These are phyloP conservation scores for Mortierella sp. DNA, from an alignment of 371 early-diverging fungal species.

Conservation along the genomic window DNA sequence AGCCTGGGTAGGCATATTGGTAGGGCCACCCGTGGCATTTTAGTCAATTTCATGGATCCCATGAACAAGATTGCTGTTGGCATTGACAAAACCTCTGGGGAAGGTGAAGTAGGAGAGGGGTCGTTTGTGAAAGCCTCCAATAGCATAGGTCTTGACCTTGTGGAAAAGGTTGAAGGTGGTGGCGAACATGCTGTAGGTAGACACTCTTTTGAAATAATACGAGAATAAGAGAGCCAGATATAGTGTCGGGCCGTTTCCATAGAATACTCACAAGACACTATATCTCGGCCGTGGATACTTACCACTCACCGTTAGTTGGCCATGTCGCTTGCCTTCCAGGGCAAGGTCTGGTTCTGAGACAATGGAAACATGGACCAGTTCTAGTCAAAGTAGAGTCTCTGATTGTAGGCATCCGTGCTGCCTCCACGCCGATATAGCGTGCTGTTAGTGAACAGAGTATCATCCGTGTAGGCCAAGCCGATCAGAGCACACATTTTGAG, in stretches of 20 bases:
- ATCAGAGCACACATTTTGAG: constrained; percentile 8
- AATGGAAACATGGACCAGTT: constrained; percentile 29
- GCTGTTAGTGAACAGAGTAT: constrained; percentile 30
- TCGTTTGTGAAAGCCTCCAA: constrained; percentile 31
- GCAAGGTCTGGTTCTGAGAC: constrained; percentile 13
- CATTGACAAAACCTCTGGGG: constrained; percentile 34
- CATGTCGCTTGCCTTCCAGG: constrained; percentile 20
- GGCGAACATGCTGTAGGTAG: constrained; percentile 40
- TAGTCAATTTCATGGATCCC: constrained; percentile 8
- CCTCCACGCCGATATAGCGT: constrained; percentile 24
- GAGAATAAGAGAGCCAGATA: background rate
- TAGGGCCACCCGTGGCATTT: constrained; percentile 12
- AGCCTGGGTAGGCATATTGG: constrained; percentile 7
- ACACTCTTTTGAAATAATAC: constrained; percentile 13
- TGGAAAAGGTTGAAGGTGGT: constrained; percentile 23
- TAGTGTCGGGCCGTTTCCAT: no score
- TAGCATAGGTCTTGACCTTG: constrained; percentile 29
- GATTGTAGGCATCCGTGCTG: constrained; percentile 18
- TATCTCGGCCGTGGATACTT: background rate
- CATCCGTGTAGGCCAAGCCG: constrained; percentile 17
- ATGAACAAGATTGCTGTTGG: constrained; percentile 7
- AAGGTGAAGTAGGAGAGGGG: constrained; percentile 36
- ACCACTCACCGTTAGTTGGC: constrained; percentile 44
- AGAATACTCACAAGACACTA: no score
- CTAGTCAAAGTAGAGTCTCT: constrained; percentile 15